These are phyloP conservation scores for Tubosaeta sp. DNA, from an alignment of 768 basidiomycete genomes.

Conservation along the genomic window DNA sequence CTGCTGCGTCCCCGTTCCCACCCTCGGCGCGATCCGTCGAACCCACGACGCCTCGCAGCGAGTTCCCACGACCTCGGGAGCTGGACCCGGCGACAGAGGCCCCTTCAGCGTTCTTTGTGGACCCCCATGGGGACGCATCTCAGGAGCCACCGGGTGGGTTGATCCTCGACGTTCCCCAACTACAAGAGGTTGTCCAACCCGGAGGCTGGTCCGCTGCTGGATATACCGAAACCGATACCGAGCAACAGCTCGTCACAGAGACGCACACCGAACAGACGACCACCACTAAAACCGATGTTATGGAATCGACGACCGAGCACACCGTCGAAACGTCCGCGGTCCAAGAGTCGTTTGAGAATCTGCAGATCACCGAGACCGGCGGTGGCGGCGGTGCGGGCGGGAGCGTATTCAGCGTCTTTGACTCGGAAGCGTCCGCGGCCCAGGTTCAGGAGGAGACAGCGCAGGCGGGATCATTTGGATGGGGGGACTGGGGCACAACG, in stretches of 20 bases:
- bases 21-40: conserved; percentile 21
- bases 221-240: conserved; percentile 28
- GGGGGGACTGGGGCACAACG: neutral
- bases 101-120: neutral
- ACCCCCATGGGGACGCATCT: neutral
- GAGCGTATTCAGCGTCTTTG: neutral
- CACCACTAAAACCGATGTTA: conserved; percentile 1
- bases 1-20: conserved; percentile 27
- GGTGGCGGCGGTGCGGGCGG: neutral
- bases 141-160: conserved; percentile 5
- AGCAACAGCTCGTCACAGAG: conserved; percentile 17
- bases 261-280: neutral
- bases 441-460: neutral
- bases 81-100: conserved; percentile 12
- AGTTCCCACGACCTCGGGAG: conserved; percentile 10
- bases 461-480: neutral
- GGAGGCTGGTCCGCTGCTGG: conserved; percentile 8
- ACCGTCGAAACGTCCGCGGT: conserved; percentile 4
- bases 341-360: conserved; percentile 4
- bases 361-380: neutral
- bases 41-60: conserved; percentile 16
- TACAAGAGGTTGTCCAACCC: neutral
- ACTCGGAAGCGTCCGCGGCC: neutral
- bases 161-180: conserved; percentile 12
- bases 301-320: conserved; percentile 8